Conservation (phyloP, 306 rosid genomes). For the Hippophae rhamnoides region DNA sequence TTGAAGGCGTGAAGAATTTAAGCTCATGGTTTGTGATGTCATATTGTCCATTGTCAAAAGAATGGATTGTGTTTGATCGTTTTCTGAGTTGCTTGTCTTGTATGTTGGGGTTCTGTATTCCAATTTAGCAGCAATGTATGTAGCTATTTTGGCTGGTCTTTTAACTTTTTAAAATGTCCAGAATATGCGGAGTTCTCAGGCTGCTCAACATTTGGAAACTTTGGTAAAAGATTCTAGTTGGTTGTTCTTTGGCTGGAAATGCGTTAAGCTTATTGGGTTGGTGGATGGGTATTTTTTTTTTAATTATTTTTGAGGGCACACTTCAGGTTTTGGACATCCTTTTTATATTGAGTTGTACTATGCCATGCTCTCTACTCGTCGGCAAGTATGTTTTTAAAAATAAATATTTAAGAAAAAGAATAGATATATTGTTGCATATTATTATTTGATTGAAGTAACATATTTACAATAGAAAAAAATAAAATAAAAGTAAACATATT, state of each 20-base stretch:
- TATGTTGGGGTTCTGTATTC: constrained; percentile 32
- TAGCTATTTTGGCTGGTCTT: constrained; percentile 42
- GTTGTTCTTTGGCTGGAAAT: constrained; percentile 19
- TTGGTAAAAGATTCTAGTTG: constrained; percentile 34
- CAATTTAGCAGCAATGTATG: constrained; percentile 57
- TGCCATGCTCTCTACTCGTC: too few relatives aligned
- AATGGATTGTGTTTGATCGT: constrained; percentile 44
- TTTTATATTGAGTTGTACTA: too few relatives aligned
- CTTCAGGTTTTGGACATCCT: too few relatives aligned
- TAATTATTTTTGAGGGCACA: too few relatives aligned
- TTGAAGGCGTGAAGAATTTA: constrained; percentile 45
- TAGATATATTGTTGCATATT: too few relatives aligned
- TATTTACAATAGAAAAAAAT: too few relatives aligned
- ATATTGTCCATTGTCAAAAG: constrained; percentile 50
- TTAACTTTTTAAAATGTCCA: constrained; percentile 30
- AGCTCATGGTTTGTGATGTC: constrained; percentile 47
- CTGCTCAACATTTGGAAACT: constrained; percentile 38
- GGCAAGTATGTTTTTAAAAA: too few relatives aligned
- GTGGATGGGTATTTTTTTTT: too few relatives aligned
- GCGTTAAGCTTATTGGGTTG: too few relatives aligned
- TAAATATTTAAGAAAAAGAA: too few relatives aligned
- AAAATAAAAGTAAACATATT: too few relatives aligned
- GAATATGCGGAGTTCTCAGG: constrained; percentile 23
- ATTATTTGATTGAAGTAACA: too few relatives aligned
- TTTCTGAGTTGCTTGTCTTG: constrained; percentile 49